A percentile compares a stretch with the other conserved stretches of the same genome.
These are phyloP conservation scores for Coleophoma cylindrospora DNA, from an alignment of 2,329 filamentous ascomycete genomes.

Conservation along the genomic window DNA sequence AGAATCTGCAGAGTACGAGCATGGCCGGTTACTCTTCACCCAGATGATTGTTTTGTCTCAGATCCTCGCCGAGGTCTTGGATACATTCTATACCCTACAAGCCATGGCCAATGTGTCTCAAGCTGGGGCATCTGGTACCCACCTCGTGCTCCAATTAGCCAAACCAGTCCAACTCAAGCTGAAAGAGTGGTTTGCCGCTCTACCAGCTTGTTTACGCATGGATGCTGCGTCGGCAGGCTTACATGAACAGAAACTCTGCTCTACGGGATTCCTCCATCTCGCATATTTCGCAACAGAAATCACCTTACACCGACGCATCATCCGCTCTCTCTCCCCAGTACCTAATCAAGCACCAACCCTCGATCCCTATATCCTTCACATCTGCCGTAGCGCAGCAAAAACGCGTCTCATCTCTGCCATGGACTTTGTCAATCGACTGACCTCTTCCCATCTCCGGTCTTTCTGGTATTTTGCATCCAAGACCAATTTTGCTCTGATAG, in stretches of 20 bases:
- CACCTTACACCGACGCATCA: constrained; percentile 84
- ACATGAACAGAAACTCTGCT: constrained; percentile 43
- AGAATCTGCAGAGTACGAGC: constrained; percentile 55
- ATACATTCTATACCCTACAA: constrained; percentile 76
- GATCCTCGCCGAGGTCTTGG: constrained; percentile 74
- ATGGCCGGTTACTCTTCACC: constrained; percentile 65
- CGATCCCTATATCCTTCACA: constrained; percentile 82
- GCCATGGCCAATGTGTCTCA: constrained; percentile 66
- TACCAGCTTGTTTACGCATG: constrained; percentile 60
- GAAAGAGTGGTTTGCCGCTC: constrained; percentile 73
- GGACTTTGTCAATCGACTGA: constrained; percentile 94
- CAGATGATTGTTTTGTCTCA: constrained; percentile 72
- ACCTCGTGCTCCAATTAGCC: constrained; percentile 67
- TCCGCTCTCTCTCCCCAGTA: constrained; percentile 63
- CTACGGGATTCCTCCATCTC: constrained; percentile 76
- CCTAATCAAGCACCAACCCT: constrained; percentile 37
- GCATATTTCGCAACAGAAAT: constrained; percentile 95
- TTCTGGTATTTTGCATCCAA: constrained; percentile 92
- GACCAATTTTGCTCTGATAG: constrained; percentile 90
- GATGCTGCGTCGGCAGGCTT: constrained; percentile 46
- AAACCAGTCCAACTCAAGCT: constrained; percentile 80
- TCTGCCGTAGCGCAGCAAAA: constrained; percentile 90
- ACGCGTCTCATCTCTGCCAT: constrained; percentile 91
- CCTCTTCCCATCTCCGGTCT: constrained; percentile 76
- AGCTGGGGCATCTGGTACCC: constrained; percentile 65